Percentiles rank a stretch among this genome's conserved stretches.
phyloP scores from a whole-genome alignment of 495 filamentous ascomycete genomes.

The Tuber calosporum region DNA sequence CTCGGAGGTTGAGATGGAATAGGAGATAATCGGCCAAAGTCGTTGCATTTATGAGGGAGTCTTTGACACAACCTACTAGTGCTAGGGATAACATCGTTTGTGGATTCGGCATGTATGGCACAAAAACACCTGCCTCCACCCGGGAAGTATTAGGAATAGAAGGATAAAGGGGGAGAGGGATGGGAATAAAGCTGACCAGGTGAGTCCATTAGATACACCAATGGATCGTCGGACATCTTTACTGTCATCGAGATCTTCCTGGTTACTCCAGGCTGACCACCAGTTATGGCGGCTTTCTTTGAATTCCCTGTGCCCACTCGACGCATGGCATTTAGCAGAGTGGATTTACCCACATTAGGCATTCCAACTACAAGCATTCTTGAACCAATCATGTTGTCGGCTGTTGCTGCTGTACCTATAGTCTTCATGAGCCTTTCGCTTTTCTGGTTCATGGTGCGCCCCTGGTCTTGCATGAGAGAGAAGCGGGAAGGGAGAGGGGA shows the following conservation, averaged over 20 bases:
- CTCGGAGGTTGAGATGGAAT: constrained; percentile 65
- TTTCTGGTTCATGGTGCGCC: neutral
- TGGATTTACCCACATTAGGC: constrained; percentile 93
- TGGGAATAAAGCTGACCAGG: constrained; percentile 42
- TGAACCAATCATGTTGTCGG: constrained; percentile 58
- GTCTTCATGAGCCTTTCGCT: constrained; percentile 6
- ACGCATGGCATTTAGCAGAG: constrained; percentile 80
- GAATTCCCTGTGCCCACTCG: constrained; percentile 53
- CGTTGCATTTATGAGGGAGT: constrained; percentile 66
- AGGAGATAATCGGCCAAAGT: constrained; percentile 84
- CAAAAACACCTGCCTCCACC: constrained; percentile 61
- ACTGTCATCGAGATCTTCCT: constrained; percentile 75
- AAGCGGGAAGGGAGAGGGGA: constrained; percentile 28
- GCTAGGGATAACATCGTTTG: constrained; percentile 90
- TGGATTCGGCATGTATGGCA: constrained; percentile 76
- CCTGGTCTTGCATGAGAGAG: neutral
- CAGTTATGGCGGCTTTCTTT: constrained; percentile 69
- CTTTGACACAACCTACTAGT: constrained; percentile 83
- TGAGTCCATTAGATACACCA: constrained; percentile 64
- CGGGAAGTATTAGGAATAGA: neutral
- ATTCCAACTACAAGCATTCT: constrained; percentile 86
- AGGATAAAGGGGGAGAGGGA: neutral
- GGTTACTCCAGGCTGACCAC: constrained; percentile 81
- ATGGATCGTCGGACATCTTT: constrained; percentile 61
- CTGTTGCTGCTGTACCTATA: constrained; percentile 34